Base-by-base conservation (phyloP, 2,329 filamentous ascomycete species). In the Tolypocladium ovalisporum region DNA sequence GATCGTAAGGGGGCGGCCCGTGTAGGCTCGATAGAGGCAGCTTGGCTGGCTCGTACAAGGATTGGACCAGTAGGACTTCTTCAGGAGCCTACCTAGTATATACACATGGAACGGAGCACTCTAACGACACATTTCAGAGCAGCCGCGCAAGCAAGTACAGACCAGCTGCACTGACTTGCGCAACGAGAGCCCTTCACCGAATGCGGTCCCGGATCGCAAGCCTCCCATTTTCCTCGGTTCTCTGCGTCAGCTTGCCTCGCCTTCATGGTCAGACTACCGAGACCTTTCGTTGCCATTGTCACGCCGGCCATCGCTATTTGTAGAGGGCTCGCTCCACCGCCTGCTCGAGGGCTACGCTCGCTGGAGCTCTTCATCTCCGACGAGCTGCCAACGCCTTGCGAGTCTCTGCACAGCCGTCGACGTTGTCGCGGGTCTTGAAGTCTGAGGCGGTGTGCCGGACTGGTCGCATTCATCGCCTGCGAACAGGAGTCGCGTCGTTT, bases 191-290 rank as follows among this genome's bases (percentile, higher is more conserved):
- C 5, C 44, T 17, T 8, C 27, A 49, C 19, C 15, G 12, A 17
- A 15, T 15, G 10, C 19, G 44, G 8, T 7, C 24, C 8, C 24
- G 7, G 3, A 32, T 15, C 44, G 27, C 27, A n/a, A 6, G 17
- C 12, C 2, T n/a, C 27, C 12, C 7, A 44, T 24, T 22, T 36
- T 10, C 9, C 35, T 24, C 13, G 10, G 19, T 22, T n/a, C 15
- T 32, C 40, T 22, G 52, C 56, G 13, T 47, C 54, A 27, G 57
- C 36, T 27, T 42, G 40, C 54, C 65, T 64, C 24, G 68, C 66
- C 60, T 63, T 64, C 52, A 56, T 44, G 54, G 66, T 70, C 55
- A 71, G 57, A n/a, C 68, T 64, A 37, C 72, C 70, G 37, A 72
- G 59, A n/a, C 71, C 65, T 29, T 61, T 61, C 36, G 65, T 64